A percentile compares a stretch with the other conserved stretches of the same genome.
Evolutionary conservation across 768 basidiomycete species (phyloP).

Genomic region (Erythrobasidium yunnanense): DNA sequence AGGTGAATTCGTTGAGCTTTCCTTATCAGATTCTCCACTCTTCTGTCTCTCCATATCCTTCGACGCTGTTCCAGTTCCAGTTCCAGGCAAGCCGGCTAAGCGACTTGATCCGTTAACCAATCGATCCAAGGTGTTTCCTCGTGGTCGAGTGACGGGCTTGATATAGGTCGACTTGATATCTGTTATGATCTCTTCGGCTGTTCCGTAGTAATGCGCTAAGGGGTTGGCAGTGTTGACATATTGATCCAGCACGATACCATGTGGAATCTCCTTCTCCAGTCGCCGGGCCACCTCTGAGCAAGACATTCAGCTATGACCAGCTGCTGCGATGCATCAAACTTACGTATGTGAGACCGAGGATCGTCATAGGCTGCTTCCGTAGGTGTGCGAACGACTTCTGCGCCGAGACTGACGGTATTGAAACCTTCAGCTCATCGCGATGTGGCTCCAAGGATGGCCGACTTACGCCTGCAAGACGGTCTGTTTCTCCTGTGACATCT

Average conservation of each 20-base stretch:
- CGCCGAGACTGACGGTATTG: constrained; percentile 45
- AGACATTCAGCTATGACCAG: background rate
- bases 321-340: background rate
- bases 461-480: constrained; percentile 74
- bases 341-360: constrained; percentile 67
- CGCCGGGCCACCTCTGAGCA: constrained; percentile 65
- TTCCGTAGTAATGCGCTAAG: constrained; percentile 71
- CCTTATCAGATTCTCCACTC: background rate
- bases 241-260: constrained; percentile 85
- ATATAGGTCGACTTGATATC: constrained; percentile 48
- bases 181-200: constrained; percentile 86
- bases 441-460: background rate
- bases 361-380: constrained; percentile 80
- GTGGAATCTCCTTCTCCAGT: constrained; percentile 64
- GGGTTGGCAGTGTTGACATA: constrained; percentile 54
- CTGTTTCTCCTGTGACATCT: constrained; percentile 97
- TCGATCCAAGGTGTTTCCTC: background rate
- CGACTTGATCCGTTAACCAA: background rate
- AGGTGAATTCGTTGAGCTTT: background rate
- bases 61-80: background rate
- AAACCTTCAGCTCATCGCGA: background rate
- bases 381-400: constrained; percentile 87
- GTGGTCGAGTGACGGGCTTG: background rate
- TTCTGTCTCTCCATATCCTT: background rate
- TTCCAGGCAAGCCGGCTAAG: background rate